Evolutionary conservation across 805 yeast species (phyloP).

Genomic region (Candida ascalaphidarum): DNA sequence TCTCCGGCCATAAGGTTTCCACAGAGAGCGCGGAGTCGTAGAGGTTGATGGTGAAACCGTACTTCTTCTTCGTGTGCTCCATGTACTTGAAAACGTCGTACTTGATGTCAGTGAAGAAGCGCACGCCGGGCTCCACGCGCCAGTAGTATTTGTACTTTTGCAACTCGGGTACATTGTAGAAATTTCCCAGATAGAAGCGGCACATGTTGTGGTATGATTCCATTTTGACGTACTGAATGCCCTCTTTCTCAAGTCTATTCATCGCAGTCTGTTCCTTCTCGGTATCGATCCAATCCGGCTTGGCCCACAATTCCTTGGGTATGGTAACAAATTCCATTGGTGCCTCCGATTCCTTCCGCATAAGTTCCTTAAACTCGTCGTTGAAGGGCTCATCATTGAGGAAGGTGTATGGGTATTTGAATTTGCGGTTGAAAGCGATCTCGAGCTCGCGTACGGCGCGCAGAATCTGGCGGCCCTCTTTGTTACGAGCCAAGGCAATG

Average conservation of each 20-base stretch:
- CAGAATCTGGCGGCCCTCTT: conserved; percentile 43
- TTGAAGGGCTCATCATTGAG: conserved; percentile 64
- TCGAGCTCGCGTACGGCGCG: conserved; percentile 56
- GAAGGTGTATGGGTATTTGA: conserved; percentile 74
- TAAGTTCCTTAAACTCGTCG: conserved; percentile 41
- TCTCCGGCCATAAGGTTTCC: conserved; percentile 58
- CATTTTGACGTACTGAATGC: conserved; percentile 53
- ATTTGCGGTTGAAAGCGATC: conserved; percentile 55
- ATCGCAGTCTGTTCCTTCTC: conserved; percentile 33
- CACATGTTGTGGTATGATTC: conserved; percentile 79
- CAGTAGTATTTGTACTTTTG: conserved; percentile 62
- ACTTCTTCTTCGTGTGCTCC: conserved; percentile 57
- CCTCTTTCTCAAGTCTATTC: conserved; percentile 27
- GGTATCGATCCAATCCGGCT: conserved; percentile 49
- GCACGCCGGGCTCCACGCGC: conserved; percentile 73
- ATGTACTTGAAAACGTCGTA: conserved; percentile 74
- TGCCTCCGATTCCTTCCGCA: conserved; percentile 25
- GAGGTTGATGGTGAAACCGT: conserved; percentile 64
- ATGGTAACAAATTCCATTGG: conserved; percentile 32
- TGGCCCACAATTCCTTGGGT: conserved; percentile 43
- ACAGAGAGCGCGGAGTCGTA: conserved; percentile 67
- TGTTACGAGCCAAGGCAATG: conserved; percentile 61
- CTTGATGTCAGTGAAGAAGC: conserved; percentile 57
- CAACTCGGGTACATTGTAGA: conserved; percentile 57
- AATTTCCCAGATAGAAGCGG: conserved; percentile 60